Conservation (phyloP, 148 eudicot species). For the Silene latifolia region DNA sequence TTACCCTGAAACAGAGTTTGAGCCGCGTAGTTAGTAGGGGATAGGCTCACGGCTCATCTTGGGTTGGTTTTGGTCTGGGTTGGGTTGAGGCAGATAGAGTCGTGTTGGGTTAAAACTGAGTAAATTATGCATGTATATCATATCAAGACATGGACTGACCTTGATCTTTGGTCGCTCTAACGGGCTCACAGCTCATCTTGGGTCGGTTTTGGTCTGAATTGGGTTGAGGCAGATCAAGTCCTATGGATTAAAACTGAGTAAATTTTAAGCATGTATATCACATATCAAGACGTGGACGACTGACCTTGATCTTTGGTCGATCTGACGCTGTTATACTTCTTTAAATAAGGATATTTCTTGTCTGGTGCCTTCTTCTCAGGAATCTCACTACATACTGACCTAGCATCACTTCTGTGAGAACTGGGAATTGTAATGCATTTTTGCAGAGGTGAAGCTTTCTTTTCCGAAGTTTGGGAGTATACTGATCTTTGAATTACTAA, state of each 20-base stretch:
- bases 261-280: too few species aligned
- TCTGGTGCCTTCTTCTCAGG: conserved; percentile 34
- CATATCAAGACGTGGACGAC: conserved; percentile 18
- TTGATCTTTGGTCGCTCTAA: conserved; percentile 30
- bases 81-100: too few species aligned
- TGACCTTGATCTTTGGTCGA: conserved; percentile 40
- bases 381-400: conserved; percentile 21
- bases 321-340: conserved; percentile 28
- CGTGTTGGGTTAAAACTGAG: neutral
- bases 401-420: conserved; percentile 12
- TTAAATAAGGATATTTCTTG: conserved; percentile 23
- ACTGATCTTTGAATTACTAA: neutral
- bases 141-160: conserved; percentile 36
- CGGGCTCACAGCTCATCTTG: neutral
- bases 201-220: too few species aligned
- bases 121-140: neutral
- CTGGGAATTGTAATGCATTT: neutral
- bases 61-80: too few species aligned
- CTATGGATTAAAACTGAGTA: too few species aligned
- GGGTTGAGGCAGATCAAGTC: too few species aligned
- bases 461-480: neutral
- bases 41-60: too few species aligned
- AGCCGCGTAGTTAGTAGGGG: too few species aligned
- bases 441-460: conserved; percentile 11
- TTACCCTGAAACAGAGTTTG: too few species aligned